Percentiles rank a stretch among this genome's conserved stretches.
Conservation (phyloP, 2,329 filamentous ascomycete genomes). For the Aspergillus proliferans region DNA sequence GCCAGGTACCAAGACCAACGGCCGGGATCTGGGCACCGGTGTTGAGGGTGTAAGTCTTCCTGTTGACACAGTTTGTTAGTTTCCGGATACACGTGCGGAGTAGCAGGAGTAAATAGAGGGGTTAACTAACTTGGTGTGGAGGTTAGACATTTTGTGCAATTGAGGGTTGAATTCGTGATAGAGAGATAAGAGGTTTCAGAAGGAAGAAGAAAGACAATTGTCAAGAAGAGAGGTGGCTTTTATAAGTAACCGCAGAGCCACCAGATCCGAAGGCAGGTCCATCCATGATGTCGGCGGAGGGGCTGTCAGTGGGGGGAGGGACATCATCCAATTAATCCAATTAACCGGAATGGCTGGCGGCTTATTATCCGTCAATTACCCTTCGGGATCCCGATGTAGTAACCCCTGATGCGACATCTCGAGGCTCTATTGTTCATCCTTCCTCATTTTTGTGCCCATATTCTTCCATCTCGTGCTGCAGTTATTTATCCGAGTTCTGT, state of each 20-base stretch:
- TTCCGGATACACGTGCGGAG: background rate
- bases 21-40: conserved; percentile 45
- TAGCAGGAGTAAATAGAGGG: conserved; percentile 1
- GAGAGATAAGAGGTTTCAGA: background rate
- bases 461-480: background rate
- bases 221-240: background rate
- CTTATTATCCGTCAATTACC: background rate
- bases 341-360: background rate
- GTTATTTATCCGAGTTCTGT: background rate
- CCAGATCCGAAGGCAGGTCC: conserved; percentile 14
- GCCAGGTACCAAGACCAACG: conserved; percentile 51
- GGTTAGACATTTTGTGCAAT: conserved; percentile 20
- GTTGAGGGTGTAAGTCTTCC: conserved; percentile 42
- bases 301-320: conserved; percentile 2
- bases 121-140: conserved; percentile 24
- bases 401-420: background rate
- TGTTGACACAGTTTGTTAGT: conserved; percentile 5
- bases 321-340: background rate
- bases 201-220: background rate
- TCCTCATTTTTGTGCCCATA: background rate
- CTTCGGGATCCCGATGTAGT: background rate
- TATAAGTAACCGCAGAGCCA: background rate
- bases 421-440: background rate
- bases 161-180: background rate
- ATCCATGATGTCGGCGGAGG: conserved; percentile 18